Base-by-base conservation (phyloP, 306 rosid genomes). In the Castanospermum australe region DNA sequence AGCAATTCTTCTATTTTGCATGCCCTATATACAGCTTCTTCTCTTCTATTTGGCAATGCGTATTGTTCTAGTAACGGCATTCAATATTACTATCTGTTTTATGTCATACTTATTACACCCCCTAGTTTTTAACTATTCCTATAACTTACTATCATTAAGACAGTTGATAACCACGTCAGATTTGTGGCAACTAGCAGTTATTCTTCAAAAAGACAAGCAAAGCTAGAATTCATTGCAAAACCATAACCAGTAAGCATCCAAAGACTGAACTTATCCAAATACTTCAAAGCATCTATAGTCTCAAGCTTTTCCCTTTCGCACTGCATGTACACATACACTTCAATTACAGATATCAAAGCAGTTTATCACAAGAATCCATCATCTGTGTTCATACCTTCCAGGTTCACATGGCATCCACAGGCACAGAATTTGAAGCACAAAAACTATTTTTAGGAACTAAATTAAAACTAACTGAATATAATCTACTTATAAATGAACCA, bases 181-280 rank as follows among this genome's bases (percentile, higher is more conserved):
- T 54, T 5, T 22, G 25, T 57, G 10, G 41, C 36, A 28, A 28
- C 62, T 42, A 38, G 63, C 52, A 81, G 35, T 75, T 24, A 73
- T 21, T 73, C 72, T 44, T 48, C 54, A 54, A 41, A 65, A 41
- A 56, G 48, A 41, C 55, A 80, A 71, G 28, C 50, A 62, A 51
- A 38, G 56, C 32, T 63, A 45, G 32, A 76, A 50, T 11, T 25
- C 39, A 11, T 56, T 65, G 62, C 39, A 62, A 62, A 62, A 54
- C 14, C 78, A 32, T 71, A 60, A 71, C n/a, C 41, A 55, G 59
- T 56, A 45, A 76, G 42, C 35, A 44, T 14, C 69, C 74, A 70
- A 39, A 25, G 9, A 28, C n/a, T 18, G 60, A 66, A 66, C 5
- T 21, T 41, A 76, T 28, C 5, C 51, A 39, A 33, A 73, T 20